phyloP scores from a whole-genome alignment of 495 filamentous ascomycete genomes.

The Daldinia bambusicola region DNA sequence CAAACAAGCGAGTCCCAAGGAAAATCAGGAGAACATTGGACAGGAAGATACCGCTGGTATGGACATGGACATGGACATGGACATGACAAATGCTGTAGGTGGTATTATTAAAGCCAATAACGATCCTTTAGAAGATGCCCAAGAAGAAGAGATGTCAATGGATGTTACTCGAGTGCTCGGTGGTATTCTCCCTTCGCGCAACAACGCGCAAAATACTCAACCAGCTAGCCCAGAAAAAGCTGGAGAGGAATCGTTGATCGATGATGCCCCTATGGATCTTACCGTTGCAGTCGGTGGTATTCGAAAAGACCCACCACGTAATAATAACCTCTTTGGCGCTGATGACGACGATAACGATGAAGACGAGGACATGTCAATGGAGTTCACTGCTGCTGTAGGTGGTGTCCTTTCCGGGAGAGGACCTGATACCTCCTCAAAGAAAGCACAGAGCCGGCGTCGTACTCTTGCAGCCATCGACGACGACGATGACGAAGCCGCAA shows the following conservation, averaged over 20 bases:
- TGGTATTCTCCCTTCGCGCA: constrained; percentile 71
- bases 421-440: constrained; percentile 31
- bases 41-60: constrained; percentile 48
- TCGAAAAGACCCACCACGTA: constrained; percentile 39
- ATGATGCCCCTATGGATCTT: constrained; percentile 73
- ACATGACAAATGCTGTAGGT: constrained; percentile 67
- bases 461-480: constrained; percentile 49
- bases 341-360: constrained; percentile 42
- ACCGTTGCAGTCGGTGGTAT: constrained; percentile 79
- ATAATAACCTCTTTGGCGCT: constrained; percentile 44
- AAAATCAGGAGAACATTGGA: constrained; percentile 34
- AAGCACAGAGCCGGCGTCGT: constrained; percentile 41
- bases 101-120: constrained; percentile 59
- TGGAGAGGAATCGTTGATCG: constrained; percentile 50
- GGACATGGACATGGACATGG: constrained; percentile 57
- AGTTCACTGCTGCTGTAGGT: constrained; percentile 79
- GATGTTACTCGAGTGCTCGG: constrained; percentile 86
- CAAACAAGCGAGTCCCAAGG: constrained; percentile 18
- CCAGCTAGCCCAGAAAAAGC: constrained; percentile 41
- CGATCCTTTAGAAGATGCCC: constrained; percentile 41
- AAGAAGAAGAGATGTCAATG: constrained; percentile 78
- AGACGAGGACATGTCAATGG: constrained; percentile 83
- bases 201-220: constrained; percentile 43
- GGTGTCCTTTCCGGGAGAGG: constrained; percentile 63
- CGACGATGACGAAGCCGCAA: constrained; percentile 49